phyloP scores from a whole-genome alignment of 1,284 basidiomycete species.

The Rhizopogon parksii region DNA sequence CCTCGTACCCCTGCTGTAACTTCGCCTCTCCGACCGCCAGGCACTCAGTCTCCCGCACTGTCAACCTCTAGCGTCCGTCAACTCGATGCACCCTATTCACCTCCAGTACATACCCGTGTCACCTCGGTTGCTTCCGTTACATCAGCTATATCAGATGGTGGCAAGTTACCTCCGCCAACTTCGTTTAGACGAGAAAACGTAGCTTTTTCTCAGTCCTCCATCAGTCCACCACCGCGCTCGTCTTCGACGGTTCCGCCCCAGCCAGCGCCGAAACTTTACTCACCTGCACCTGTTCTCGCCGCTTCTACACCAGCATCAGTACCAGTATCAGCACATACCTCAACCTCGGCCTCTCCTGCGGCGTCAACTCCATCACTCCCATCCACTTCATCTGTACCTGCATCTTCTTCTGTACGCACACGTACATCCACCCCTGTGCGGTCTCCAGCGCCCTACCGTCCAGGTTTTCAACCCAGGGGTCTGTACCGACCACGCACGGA shows the following conservation, averaged over 20 bases:
- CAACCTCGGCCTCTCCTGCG: conserved; percentile 16
- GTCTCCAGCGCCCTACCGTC: conserved; percentile 46
- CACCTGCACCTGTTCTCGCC: conserved; percentile 4
- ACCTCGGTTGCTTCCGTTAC: conserved; percentile 17
- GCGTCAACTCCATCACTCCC: conserved; percentile 17
- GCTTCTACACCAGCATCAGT: conserved; percentile 4
- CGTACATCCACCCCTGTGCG: conserved; percentile 21
- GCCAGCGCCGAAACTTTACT: conserved; percentile 7
- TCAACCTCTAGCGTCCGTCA: conserved; percentile 16
- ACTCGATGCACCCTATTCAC: conserved; percentile 13
- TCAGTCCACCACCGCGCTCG: conserved; percentile 1
- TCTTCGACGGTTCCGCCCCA: conserved; percentile 4
- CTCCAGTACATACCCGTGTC: conserved; percentile 20
- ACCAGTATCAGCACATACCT: conserved; percentile 3
- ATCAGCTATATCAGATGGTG: conserved; percentile 11
- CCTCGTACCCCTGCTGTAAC: conserved; percentile 32
- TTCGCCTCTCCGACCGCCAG: conserved; percentile 35
- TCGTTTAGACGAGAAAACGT: background rate
- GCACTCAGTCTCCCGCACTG: conserved; percentile 19
- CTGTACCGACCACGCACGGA: conserved; percentile 67
- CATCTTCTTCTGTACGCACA: conserved; percentile 15
- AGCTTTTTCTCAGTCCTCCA: background rate
- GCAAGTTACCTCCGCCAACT: background rate
- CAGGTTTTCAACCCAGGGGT: conserved; percentile 67
- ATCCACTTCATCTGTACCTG: conserved; percentile 35